Evolutionary conservation across 495 filamentous ascomycete genomes (phyloP), one percentile per base, ranked within the genome.

Genomic region (Niebla homalea): DNA sequence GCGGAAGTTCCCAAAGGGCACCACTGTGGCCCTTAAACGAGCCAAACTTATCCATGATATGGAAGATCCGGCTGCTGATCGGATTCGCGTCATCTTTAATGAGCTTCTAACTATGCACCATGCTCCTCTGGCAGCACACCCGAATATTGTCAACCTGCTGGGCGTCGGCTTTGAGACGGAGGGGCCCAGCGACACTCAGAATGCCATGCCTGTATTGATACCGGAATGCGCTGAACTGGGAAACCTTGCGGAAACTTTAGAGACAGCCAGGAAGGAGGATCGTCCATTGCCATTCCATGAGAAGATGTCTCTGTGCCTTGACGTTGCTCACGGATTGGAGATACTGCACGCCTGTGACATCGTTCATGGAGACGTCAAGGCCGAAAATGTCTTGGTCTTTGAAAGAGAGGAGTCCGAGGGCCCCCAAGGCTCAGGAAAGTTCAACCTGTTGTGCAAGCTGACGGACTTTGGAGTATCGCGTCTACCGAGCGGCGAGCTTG

Each of bases 311-410:
- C 26, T 62, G 22, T 62, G 59, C 36, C 20, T 58, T 18, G 60
- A 62, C 36, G 50, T 62, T 43, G 59, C 60, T 22, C 59, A 61
- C 37, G 60, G 60, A 22, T 35, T 61, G 19, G 59, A 62, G 40
- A 54, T 59, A n/a, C 53, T 62, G 14, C 60, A 62, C 52, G 59
- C 60, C 21, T 62, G 60, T 40, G 57, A 58, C 38, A 59, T 61
- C 37, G 54, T 61, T 12, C 60, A 62, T 46, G 59, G 60, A 5
- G 60, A 62, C 26, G 59, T 62, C 19, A 62, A 62, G 45, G 56
- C 56, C 22, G 60, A 62, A 36, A 62, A 62, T n/a, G 46, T 61
- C 25, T 41, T 62, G 47, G 36, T 62, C 4, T 62, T 62, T 25
- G 59, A 59, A 11, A 48, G 43, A 4, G 50, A 39, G 14, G 48